Base-by-base conservation (phyloP, 1,139 yeast species). In the Geotrichum phurueaensis region DNA sequence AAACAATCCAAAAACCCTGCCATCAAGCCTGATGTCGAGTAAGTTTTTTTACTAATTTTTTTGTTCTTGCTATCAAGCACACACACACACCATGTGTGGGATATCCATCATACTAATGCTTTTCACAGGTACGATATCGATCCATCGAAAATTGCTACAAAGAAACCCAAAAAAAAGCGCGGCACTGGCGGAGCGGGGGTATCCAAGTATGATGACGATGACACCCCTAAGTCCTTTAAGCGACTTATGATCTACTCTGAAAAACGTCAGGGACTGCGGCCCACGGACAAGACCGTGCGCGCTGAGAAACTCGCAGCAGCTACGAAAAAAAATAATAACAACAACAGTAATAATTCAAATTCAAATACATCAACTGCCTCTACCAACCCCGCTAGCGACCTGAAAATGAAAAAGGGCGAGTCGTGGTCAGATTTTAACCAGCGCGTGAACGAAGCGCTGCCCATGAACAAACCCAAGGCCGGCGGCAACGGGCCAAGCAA, bases 371-470 rank as follows among this genome's bases (percentile, higher is more conserved):
- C 59, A 6, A 29, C 60, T n/a, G n/a, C n/a, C n/a, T n/a, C n/a
- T n/a, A 15, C 36, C 57, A 3, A 22, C 62, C 3, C 62, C 3
- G 50, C 60, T 45, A 60, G 62, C n/a, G 63, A 60, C 7, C 60
- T 66, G 25, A 67, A 68, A 48, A 69, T 72, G 56, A 60, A 65
- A 58, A 70, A 70, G 3, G 78, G 77, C 10, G 78, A 75, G 66
- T 65, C 69, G 12, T 67, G 74, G 72, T 57, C 68, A 2, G 78
- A 75, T 51, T 75, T 75, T 62, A 67, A 69, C 5, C 65, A 76
- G 22, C 69, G 79, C 47, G 79, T 76, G 6, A 71, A 76, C 60
- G 74, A 71, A 53, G 78, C 78, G 0, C 63, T 76, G 51, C 79
- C 79, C 0, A 60, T 76, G 52, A 72, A 73, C 4, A 69, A 68